Evolutionary conservation across 345 rosid genomes (phyloP), one percentile per base, ranked within the genome.

Genomic region (Rhodamnia rubescens): DNA sequence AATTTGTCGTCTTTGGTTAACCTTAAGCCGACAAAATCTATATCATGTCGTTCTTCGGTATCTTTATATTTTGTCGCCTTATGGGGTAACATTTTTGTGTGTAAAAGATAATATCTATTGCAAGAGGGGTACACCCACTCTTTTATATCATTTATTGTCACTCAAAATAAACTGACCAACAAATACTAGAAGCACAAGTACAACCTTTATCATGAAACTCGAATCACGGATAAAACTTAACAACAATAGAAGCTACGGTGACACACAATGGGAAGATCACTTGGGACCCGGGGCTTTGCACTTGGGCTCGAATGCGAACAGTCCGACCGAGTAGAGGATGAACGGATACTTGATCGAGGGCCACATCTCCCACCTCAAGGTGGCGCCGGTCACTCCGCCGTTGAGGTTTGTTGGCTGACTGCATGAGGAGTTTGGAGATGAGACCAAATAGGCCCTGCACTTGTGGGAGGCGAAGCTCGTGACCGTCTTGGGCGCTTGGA

Each of bases 391-490:
- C 21, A 55, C 29, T 40, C 98, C 99, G 6, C 92, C 92, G 69
- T 90, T 89, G 86, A 95, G 91, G 58, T 84, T 61, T 0, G 96
- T 83, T 8, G 91, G 92, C 78, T 89, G 83, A 84, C 84, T 85
- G 89, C 96, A 94, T 2, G 87, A 55, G 52, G 88, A 40, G 26
- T 85, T 69, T 3, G 95, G 90, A 16, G 98, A 92, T 12, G 95
- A 88, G 53, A 91, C 92, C 9, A 97, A 85, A n/a, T 81, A 90
- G 6, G 61, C 96, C 88, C 88, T 92, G 91, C 99, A 97, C 88
- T 89, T 93, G 88, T 92, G 96, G 89, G 81, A 92, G 20, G 95
- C 99, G 50, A 87, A 97, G 91, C 74, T 95, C 57, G 97, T 92
- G 82, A 97, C 53, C 14, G 92, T 92, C 89, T 90, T 91, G 0